phyloP scores from a whole-genome alignment of 2,329 filamentous ascomycete genomes.

The Arthrobotrys entomopaga region DNA sequence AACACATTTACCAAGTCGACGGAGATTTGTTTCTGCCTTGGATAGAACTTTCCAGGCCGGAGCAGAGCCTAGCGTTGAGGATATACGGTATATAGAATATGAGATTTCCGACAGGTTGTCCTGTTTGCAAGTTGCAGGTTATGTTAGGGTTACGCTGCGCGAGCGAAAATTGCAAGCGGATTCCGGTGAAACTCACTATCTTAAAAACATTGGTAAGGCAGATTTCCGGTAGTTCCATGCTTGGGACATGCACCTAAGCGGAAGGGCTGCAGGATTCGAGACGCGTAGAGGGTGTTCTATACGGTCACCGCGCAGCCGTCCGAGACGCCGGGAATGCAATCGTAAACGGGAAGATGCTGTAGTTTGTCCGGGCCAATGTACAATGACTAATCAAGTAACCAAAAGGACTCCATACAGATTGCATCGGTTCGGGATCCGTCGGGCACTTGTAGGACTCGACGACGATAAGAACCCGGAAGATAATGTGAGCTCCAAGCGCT shows the following conservation, averaged over 20 bases:
- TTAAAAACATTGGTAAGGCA: slow-evolving; percentile 55
- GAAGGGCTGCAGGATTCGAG: slow-evolving; percentile 32
- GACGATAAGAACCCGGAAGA: slow-evolving; percentile 7
- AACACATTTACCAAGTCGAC: slow-evolving; percentile 49
- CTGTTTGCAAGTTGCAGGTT: slow-evolving; percentile 23
- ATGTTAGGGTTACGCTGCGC: slow-evolving; percentile 30
- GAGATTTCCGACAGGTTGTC: slow-evolving; percentile 54
- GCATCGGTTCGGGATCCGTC: slow-evolving; percentile 55
- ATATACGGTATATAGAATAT: slow-evolving; percentile 51
- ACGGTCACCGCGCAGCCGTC: slow-evolving; percentile 51
- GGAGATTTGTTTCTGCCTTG: slow-evolving; percentile 49
- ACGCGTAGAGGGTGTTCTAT: slow-evolving; percentile 40
- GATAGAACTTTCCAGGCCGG: slow-evolving; percentile 48
- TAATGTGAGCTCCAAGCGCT: slow-evolving; percentile 25
- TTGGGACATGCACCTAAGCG: slow-evolving; percentile 53
- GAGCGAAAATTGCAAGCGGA: slow-evolving; percentile 4
- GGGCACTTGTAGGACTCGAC: slow-evolving; percentile 36
- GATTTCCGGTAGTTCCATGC: slow-evolving; percentile 55
- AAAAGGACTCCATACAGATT: slow-evolving; percentile 52
- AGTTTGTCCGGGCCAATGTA: slow-evolving; percentile 39
- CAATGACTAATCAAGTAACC: slow-evolving; percentile 49
- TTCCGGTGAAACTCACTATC: slow-evolving; percentile 43
- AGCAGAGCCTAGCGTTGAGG: slow-evolving; percentile 43
- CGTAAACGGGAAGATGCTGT: slow-evolving; percentile 50
- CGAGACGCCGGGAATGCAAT: slow-evolving; percentile 51